A percentile compares a stretch with the other conserved stretches of the same genome.
phyloP scores from a whole-genome alignment of 352 stramenopile genomes.

The Phytophthora fragariae region DNA sequence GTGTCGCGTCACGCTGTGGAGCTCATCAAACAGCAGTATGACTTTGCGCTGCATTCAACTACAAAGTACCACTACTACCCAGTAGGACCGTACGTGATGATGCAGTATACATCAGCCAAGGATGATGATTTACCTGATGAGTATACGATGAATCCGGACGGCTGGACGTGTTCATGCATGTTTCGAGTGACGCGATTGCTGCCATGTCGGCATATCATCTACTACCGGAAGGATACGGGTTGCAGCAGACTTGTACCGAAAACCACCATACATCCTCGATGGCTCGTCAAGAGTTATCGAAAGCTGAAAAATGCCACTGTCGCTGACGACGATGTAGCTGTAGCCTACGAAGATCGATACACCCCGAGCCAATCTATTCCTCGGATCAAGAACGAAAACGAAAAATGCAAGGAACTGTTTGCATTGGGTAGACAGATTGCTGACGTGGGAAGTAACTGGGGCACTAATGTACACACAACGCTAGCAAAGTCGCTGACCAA shows the following conservation, averaged over 20 bases:
- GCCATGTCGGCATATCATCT: slow-evolving; percentile 18
- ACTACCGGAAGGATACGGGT: slow-evolving; percentile 7
- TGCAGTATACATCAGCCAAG: slow-evolving; percentile 8
- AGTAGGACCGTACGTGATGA: slow-evolving; percentile 17
- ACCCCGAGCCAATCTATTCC: too few species aligned
- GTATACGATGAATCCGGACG: slow-evolving; percentile 12
- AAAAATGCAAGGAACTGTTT: slow-evolving; percentile 9
- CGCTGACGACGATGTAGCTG: background rate
- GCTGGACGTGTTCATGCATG: slow-evolving; percentile 13
- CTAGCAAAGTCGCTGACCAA: background rate
- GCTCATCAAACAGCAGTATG: background rate
- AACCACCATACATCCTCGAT: slow-evolving; percentile 8
- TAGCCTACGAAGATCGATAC: slow-evolving; percentile 2
- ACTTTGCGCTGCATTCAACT: background rate
- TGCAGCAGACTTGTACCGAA: slow-evolving; percentile 7
- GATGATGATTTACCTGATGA: slow-evolving; percentile 6
- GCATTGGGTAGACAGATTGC: slow-evolving; percentile 5
- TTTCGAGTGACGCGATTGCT: slow-evolving; percentile 10
- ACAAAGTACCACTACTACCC: slow-evolving; percentile 5
- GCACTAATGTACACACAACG: background rate
- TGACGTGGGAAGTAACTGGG: background rate
- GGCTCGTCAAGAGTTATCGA: slow-evolving; percentile 14
- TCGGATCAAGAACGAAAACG: slow-evolving; percentile 8
- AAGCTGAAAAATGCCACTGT: background rate
- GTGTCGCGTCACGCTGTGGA: slow-evolving; percentile 5